Conservation (phyloP, 495 filamentous ascomycete genomes). For the Neurospora intermedia region DNA sequence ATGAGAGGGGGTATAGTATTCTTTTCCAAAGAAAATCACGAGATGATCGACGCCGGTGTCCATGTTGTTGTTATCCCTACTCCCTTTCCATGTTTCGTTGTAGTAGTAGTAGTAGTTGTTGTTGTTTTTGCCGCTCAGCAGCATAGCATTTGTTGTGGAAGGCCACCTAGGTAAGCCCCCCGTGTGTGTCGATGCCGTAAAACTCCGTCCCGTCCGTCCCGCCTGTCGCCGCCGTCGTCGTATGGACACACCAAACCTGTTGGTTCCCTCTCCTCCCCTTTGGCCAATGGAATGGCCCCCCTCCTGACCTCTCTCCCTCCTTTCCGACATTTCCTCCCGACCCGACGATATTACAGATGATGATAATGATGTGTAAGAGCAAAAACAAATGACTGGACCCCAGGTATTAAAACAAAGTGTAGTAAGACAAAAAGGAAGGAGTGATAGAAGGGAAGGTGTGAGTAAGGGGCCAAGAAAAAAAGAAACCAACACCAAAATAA, state of each 20-base stretch:
- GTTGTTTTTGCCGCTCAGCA: background rate
- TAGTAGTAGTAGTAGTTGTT: too few species aligned
- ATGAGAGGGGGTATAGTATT: background rate
- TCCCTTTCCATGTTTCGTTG: background rate
- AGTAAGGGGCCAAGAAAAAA: background rate
- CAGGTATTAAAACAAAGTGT: background rate
- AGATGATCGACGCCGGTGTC: background rate
- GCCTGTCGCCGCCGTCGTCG: background rate
- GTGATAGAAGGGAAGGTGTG: background rate
- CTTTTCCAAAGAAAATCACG: background rate
- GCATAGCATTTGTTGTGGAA: background rate
- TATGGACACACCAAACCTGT: background rate
- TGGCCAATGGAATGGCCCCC: background rate
- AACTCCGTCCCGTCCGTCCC: background rate
- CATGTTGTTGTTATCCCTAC: background rate
- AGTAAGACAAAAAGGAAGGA: background rate
- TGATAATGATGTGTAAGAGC: background rate
- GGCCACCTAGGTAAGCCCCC: background rate
- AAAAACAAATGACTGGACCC: background rate
- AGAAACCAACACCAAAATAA: background rate
- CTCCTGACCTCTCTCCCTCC: background rate
- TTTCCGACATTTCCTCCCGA: background rate
- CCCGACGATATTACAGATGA: background rate
- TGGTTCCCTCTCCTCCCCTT: background rate
- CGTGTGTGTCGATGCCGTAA: background rate